Base-by-base conservation (phyloP, 345 rosid genomes). In the Moringa oleifera region DNA sequence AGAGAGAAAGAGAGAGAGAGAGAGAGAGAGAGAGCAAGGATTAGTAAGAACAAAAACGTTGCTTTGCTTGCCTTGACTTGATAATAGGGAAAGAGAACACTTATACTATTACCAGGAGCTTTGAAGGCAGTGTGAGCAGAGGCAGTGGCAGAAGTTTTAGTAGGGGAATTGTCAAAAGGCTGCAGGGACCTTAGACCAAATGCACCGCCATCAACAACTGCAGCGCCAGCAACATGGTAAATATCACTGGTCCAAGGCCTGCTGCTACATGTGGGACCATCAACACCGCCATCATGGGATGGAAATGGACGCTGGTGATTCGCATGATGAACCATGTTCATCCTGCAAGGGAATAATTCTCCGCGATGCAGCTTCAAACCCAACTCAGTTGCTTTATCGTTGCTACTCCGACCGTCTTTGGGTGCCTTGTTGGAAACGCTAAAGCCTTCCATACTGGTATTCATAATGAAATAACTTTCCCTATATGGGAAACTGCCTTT, bases 361-460 rank as follows among this genome's bases (percentile, higher is more conserved):
- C 45, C 24, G 65, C 68, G 77, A 63, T 65, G 68, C 63, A 71
- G 59, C 72, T 69, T 58, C 47, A 68, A 62, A 59, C 76, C 61
- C 45, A 67, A 62, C 28, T 68, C 73, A 69, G 53, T 73, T 73
- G 16, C 47, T 41, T 11, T 53, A 65, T 31, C 51, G 61, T 50
- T 56, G 58, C 36, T 56, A 11, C 16, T 53, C 51, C 31, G 51
- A 33, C 64, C 68, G 58, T 41, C 70, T 46, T 69, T 63, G 10
- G 59, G 45, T 70, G 68, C 76, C 79, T 68, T 81, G 76, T 80
- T 54, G 18, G 71, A 65, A 74, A 81, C 72, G 67, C 70, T 59
- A 67, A 75, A 74, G 45, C 76, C 61, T 68, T 70, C 77, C 76
- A 76, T 56, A 17, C 12, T 11, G 13, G 6, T 11, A 41, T 60